Evolutionary conservation across 2,329 filamentous ascomycete species (phyloP), one percentile per base, ranked within the genome.

Genomic region (Onygenales sp.): DNA sequence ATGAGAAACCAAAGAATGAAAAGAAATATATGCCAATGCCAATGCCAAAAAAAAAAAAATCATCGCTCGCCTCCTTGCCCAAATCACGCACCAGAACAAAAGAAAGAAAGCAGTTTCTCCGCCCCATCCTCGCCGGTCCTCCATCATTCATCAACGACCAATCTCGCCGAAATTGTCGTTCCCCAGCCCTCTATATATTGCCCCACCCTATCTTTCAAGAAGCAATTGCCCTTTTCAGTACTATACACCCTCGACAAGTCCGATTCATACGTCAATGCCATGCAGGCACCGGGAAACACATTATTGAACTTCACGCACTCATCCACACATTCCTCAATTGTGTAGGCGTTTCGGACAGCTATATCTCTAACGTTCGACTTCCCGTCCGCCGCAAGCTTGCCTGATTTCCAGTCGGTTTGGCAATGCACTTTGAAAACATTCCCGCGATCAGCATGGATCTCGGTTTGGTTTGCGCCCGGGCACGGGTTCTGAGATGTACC

Each of bases 401-500:
- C 46, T 14, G 6, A 4, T 11, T 33, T n/a, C 52, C 45, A 50
- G 35, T 49, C 46, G 31, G 48, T 44, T 8, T 33, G 13, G 52
- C 51, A 52, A 42, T 35, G 35, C n/a, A 52, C 27, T 10, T 27
- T 46, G 51, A 52, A 52, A 14, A 36, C 9, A n/a, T n/a, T 8
- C 5, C 51, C 51, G 10, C 13, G 14, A 8, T 27, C 43, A 27
- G 51, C 11, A 5, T 14, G 35, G 32, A 33, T 14, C 3, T n/a
- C 43, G 21, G 50, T 52, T 8, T 36, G 21, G 33, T 52, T 52
- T 13, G 14, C 21, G 50, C 41, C 32, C 8, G 50, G 50, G 33
- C 50, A 52, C 7, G 50, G 50, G 33, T 46, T 52, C 17, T 52
- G 17, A 41, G 50, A 21, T 5, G 46, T 33, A 21, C 50, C 50